Base-by-base conservation (phyloP, 768 basidiomycete species). In the Phylloporus sp. region DNA sequence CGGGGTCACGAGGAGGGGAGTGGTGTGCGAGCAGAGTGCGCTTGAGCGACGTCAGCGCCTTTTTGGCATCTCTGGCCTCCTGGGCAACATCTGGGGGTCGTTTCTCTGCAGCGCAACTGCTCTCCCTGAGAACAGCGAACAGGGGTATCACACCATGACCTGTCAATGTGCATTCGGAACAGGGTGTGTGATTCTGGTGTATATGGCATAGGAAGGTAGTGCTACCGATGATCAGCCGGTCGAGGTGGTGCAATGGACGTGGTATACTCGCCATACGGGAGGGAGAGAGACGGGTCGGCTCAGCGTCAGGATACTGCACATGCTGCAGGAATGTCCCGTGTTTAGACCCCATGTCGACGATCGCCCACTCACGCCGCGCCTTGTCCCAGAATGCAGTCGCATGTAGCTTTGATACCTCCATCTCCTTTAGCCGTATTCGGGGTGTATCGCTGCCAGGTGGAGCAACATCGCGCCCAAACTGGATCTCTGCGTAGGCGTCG, bases 291-390 rank as follows among this genome's bases (percentile, higher is more conserved):
- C 87, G 78, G 42, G 64, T 56, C 16, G 80, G 79, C 13, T 56
- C 53, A 11, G 36, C 34, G 42, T 54, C 56, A 18, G 49, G 49
- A n/a, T 46, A 61, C 31, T 23, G 63, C 18, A 62, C 56, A 26
- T 55, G 49, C 18, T 64, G 59, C n/a, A 88, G 49, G 64, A 84
- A 91, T 1, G 90, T 91, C 4, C 91, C 91, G 57, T 93, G 91
- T 66, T 83, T 86, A 47, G 86, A 88, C 10, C 88, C 91, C 84
- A 88, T 88, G 64, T 93, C 91, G 10, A 91, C 88, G 27, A 88
- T 70, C 3, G 79, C 77, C 89, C 89, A 92, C 51, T 80, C 78
- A 13, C 69, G 64, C 49, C 79, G 74, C 26, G 67, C 65, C 29
- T 71, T 70, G 63, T 90, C 84, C 84, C 84, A 90, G 62, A 80